Percentiles rank a stretch among this genome's conserved stretches.
phyloP scores from a whole-genome alignment of 2,329 filamentous ascomycete genomes.

The Fusarium euwallaceae region DNA sequence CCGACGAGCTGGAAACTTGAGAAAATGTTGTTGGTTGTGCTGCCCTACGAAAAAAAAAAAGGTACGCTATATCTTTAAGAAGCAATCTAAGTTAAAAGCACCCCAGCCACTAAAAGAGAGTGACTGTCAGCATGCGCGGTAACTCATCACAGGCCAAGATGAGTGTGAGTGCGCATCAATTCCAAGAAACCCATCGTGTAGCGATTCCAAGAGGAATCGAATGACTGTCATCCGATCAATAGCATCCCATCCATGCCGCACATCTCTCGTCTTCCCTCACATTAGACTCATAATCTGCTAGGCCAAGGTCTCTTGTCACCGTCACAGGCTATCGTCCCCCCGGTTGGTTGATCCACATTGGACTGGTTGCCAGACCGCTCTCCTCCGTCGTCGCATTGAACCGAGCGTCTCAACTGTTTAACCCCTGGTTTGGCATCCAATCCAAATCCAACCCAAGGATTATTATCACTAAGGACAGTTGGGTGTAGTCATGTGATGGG shows the following conservation, averaged over 20 bases:
- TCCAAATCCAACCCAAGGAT: not conserved
- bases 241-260: constrained; percentile 1
- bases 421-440: constrained; percentile 18
- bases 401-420: constrained; percentile 13
- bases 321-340: constrained; percentile 23
- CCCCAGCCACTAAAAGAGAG: not conserved
- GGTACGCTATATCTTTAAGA: not conserved
- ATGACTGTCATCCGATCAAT: constrained; percentile 36
- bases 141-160: constrained; percentile 28
- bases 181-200: constrained; percentile 7
- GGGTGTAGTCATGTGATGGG: constrained; percentile 7
- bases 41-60: not conserved
- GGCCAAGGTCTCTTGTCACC: constrained; percentile 31
- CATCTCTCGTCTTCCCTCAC: constrained; percentile 15
- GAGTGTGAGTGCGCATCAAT: constrained; percentile 1
- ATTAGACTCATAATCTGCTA: constrained; percentile 8
- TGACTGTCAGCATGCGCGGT: constrained; percentile 1
- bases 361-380: constrained; percentile 28
- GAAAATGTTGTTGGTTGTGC: constrained; percentile 4
- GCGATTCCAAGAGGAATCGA: constrained; percentile 29
- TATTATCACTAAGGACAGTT: not conserved
- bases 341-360: constrained; percentile 17
- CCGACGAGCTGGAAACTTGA: not conserved
- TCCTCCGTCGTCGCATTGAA: constrained; percentile 10
- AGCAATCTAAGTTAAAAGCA: not conserved